Evolutionary conservation across 2,329 filamentous ascomycete species (phyloP), one percentile per base, ranked within the genome.

Genomic region (Cercospora berteroae): DNA sequence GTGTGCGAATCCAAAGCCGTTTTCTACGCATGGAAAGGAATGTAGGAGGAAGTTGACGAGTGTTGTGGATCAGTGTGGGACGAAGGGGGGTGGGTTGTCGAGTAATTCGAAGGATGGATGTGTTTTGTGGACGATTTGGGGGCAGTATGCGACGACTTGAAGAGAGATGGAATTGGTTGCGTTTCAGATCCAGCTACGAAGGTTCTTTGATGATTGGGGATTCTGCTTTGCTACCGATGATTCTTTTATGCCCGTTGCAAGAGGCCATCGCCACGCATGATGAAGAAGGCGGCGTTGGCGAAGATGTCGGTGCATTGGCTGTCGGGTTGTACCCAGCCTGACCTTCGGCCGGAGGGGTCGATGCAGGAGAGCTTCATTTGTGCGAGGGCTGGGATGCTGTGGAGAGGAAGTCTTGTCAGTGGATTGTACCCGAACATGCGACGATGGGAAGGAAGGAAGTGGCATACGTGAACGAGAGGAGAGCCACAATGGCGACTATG

Each of bases 51-150:
- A 67, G 13, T 16, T 70, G 39, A 48, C 33, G 31, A 23, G 50
- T 48, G 29, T 70, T 33, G 29, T 52, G 8, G 68, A 70, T 27
- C 44, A 64, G 44, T 70, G 68, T 56, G 68, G 68, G 36, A 57
- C 31, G 3, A 25, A 67, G 31, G 68, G 68, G 0, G 68, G 68
- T n/a, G 65, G 59, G n/a, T 27, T 70, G 59, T 64, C 55, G 23
- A 63, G 66, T 50, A 66, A 62, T 63, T 65, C 60, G 10, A 57
- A 31, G 44, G 64, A 67, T 59, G 68, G 68, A 12, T 70, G 68
- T 50, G 68, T 70, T 18, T 13, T 70, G 9, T 70, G 65, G 68
- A 70, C 68, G 12, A 57, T 70, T 55, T 55, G 48, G 48, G 48
- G 48, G 48, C 48, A 55, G 4, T 2, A 4, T 6, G 48, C 48